These are phyloP conservation scores for Fraxinus greggii DNA, from an alignment of 305 asterid genomes.

Conservation along the genomic window DNA sequence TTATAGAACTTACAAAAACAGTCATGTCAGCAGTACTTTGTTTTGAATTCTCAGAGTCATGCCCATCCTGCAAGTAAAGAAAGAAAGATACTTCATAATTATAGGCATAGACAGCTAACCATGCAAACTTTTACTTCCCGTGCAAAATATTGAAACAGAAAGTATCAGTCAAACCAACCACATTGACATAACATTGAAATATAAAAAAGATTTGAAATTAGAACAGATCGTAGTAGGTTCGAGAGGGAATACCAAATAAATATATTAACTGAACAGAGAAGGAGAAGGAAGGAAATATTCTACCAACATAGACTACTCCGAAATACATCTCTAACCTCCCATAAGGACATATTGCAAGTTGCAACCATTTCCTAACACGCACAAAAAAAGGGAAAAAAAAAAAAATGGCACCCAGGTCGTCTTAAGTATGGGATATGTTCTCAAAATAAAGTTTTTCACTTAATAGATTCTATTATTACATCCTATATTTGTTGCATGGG, in stretches of 20 bases:
- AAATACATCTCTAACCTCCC: background rate
- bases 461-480: background rate
- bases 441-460: background rate
- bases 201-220: background rate
- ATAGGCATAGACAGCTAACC: background rate
- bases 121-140: background rate
- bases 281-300: background rate
- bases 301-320: background rate
- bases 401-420: background rate
- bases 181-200: background rate
- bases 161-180: background rate
- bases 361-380: background rate
- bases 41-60: slow-evolving; percentile 46
- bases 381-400: background rate
- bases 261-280: background rate
- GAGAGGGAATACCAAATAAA: background rate
- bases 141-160: background rate
- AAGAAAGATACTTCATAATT: background rate
- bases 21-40: slow-evolving; percentile 65
- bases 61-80: slow-evolving; percentile 48
- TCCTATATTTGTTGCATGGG: background rate
- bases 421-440: background rate
- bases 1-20: slow-evolving; percentile 44
- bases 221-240: background rate
- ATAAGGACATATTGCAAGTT: background rate